Percentiles rank a stretch among this genome's conserved stretches.
These are phyloP conservation scores for Clitopilus passeckerianus DNA, from an alignment of 768 basidiomycete species.

Conservation along the genomic window DNA sequence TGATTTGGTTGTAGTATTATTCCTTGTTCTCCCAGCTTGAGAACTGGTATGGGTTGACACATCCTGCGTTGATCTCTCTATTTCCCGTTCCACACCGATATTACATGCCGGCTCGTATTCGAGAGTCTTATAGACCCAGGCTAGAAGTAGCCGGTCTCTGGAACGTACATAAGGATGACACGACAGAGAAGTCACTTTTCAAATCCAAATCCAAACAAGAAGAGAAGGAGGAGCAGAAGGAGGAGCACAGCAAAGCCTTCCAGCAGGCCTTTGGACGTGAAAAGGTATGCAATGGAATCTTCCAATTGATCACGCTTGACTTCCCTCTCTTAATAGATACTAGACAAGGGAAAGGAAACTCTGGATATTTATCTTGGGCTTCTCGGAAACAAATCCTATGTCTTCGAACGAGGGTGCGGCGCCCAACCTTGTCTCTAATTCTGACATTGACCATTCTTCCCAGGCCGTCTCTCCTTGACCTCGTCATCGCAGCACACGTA, in stretches of 20 bases:
- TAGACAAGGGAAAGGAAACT: conserved; percentile 50
- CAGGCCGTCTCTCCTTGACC: conserved; percentile 62
- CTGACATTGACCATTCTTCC: background rate
- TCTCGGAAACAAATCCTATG: conserved; percentile 43
- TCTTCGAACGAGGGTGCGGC: conserved; percentile 44
- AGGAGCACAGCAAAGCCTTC: conserved; percentile 30
- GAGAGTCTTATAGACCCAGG: conserved; percentile 48
- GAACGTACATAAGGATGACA: conserved; percentile 37
- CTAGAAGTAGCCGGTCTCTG: conserved; percentile 64
- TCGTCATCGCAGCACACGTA: conserved; percentile 64
- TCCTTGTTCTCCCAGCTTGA: conserved; percentile 53
- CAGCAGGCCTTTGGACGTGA: conserved; percentile 59
- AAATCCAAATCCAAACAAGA: conserved; percentile 23
- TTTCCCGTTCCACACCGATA: conserved; percentile 69
- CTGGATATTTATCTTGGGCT: conserved; percentile 58
- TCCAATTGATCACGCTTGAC: background rate
- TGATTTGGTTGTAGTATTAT: conserved; percentile 43
- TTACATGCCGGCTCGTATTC: conserved; percentile 63
- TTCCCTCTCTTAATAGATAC: conserved; percentile 31
- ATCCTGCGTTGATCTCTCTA: conserved; percentile 47
- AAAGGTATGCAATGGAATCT: conserved; percentile 38
- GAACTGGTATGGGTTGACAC: conserved; percentile 60
- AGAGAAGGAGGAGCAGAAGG: conserved; percentile 22
- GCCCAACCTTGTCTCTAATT: background rate
- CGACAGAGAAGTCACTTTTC: conserved; percentile 40